Base-by-base conservation (phyloP, 768 basidiomycete species). In the Mycena crocata region DNA sequence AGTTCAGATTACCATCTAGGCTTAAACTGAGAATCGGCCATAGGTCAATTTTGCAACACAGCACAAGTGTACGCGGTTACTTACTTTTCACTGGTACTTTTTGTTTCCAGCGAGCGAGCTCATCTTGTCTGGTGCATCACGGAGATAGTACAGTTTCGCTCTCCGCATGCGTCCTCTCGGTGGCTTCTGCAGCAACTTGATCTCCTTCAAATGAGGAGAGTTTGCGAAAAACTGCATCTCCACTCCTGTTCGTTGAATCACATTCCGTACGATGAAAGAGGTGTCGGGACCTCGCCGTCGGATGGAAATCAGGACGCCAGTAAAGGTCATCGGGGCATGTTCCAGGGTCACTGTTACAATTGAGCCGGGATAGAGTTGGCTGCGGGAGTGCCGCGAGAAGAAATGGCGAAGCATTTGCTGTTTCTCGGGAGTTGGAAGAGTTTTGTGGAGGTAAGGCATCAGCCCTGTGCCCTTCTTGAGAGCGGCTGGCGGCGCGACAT, bases 201-300 rank as follows among this genome's bases (percentile, higher is more conserved):
- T 92, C 60, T 92, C 90, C 84, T 93, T 94, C 79, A 99, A 73
- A 75, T 94, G 87, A 31, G 97, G 96, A 56, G 92, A 93, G 74
- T 88, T 89, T 69, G 90, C 89, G 77, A 91, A 95, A 81, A 94
- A 93, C 74, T 91, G 92, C 91, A 94, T 91, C 84, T 98, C 97
- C 40, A 98, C 92, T 15, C 96, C 96, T 15, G 92, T 94, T 68
- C 95, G 86, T 72, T 94, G 92, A 57, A 99, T 86, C 70, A 98
- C 88, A 79, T 98, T 98, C 69, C 97, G 87, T 56, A 99, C 80
- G 57, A 90, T 84, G 75, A 99, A 93, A n/a, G 90, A 92, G 30
- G 94, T 95, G 80, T 95, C 94, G 31, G 89, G 85, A 1, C 96
- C 96, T 40, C 92, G 87, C 72, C 94, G 87, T 56, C 94, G 88